Evolutionary conservation across 306 rosid genomes (phyloP), one percentile per base, ranked within the genome.

Genomic region (Astragalus membranaceus): DNA sequence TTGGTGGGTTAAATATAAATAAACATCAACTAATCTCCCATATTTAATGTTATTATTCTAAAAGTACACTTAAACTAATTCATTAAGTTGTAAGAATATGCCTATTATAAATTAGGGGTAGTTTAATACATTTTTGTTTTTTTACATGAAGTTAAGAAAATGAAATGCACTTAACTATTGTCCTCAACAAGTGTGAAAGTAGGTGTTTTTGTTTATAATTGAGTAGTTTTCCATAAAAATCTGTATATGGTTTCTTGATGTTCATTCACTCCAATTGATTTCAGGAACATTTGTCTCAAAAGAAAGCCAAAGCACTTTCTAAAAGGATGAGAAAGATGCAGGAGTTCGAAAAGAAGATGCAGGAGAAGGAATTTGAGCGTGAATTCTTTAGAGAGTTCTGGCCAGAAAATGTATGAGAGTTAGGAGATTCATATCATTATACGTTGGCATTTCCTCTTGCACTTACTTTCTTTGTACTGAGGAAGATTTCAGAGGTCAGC

Each of bases 311-410:
- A 85, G 69, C 81, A 69, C 74, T 81, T 23, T 77, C 96, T 15
- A 89, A 87, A 76, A 79, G 77, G 79, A 77, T 79, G 84, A 84
- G 83, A 88, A 87, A 83, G 83, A 76, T 89, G 88, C 87, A 79
- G 73, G 96, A 89, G 75, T 46, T 80, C 7, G 98, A 92, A 58
- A 84, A 77, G 70, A 43, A 54, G 67, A 78, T 82, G 81, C 83
- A 85, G 35, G 98, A 92, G 82, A 89, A 86, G 85, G 98, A 92
- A 75, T 89, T 89, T 74, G 98, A 92, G 66, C 82, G 85, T 1
- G 86, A 88, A 6, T 92, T 82, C 79, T 87, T 75, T 33, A 84
- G 98, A 84, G 98, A 92, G 77, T 92, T 92, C 69, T 89, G 96
- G 98, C 96, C 98, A 41, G 98, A 92, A 4, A 92, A 89, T 72